Evolutionary conservation across 768 basidiomycete species (phyloP).

Genomic region (Mrakia hoshinonis): DNA sequence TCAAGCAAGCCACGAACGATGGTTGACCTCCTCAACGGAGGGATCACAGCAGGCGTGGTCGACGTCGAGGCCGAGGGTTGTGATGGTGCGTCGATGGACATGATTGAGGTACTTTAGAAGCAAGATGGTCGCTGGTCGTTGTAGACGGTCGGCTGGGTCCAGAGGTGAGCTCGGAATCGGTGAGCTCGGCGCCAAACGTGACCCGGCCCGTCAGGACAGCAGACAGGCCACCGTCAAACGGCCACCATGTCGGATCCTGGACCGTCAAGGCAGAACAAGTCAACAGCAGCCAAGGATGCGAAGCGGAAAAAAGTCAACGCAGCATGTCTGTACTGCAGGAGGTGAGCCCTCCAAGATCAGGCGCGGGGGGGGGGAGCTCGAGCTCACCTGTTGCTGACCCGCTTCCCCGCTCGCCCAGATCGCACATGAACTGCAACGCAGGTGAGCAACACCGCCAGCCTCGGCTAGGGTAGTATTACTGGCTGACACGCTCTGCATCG

Average conservation of each 20-base stretch:
- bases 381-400: conserved; percentile 5
- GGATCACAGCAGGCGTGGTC: background rate
- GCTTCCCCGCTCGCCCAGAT: background rate
- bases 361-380: background rate
- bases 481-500: background rate
- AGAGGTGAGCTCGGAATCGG: too few relatives aligned
- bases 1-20: conserved; percentile 2
- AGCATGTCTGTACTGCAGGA: conserved; percentile 5
- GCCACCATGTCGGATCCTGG: background rate
- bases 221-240: too few relatives aligned
- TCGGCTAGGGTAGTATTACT: background rate
- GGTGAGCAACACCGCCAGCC: background rate
- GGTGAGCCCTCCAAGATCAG: background rate
- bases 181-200: too few relatives aligned
- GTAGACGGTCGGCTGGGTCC: too few relatives aligned
- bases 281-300: background rate
- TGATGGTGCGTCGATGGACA: background rate
- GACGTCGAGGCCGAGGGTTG: background rate
- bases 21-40: conserved; percentile 3
- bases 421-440: conserved; percentile 9
- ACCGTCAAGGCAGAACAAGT: background rate
- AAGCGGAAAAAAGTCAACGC: conserved; percentile 11
- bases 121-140: too few relatives aligned
- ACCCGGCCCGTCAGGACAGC: background rate
- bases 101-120: background rate